Evolutionary conservation across 495 filamentous ascomycete genomes (phyloP), one percentile per base, ranked within the genome.

Genomic region (Chaetomidium leptoderma): DNA sequence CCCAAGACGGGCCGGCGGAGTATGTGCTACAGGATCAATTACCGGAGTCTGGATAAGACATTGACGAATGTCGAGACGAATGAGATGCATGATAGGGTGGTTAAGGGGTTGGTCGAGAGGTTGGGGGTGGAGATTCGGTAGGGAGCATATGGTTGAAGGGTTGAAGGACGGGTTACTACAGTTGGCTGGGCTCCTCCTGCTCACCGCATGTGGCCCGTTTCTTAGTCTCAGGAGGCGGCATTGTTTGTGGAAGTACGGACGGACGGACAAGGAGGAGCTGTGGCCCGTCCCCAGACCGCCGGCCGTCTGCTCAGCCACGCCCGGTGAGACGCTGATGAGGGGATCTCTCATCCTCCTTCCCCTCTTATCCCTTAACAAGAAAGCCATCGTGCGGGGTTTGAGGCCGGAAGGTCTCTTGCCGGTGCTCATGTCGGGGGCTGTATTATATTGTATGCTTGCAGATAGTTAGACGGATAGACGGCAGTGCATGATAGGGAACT

Each of bases 1-100:
- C 91, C 92, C n/a, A 88, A 87, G 72, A 92, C 89, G 45, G 81
- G 82, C 14, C 75, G 88, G 64, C 85, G 81, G 77, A 96, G 90
- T 69, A 70, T 92, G 74, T 96, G 90, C 75, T 98, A 97, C 66
- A 76, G 93, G 61, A 86, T 97, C 64, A 92, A 90, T 67, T 98
- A 97, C 66, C 78, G 92, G 40, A 92, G 89, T 67, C 71, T 96
- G 63, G 92, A 97, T 72, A 79, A 83, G 62, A 98, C 95, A 8
- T 73, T 98, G 72, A 93, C 82, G 26, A 92, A 90, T 53, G 75
- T 77, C 49, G 88, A 95, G 75, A 77, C 81, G 5, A 95, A 95
- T 68, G 73, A 75, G 24, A 70, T 95, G 63, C 92, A 98, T 72
- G 76, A 83, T 14, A 64, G 73, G 65, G 83, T 97, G 36, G 71